These are phyloP conservation scores for Coniochaeta sp. DNA, from an alignment of 2,329 filamentous ascomycete genomes.

Conservation along the genomic window DNA sequence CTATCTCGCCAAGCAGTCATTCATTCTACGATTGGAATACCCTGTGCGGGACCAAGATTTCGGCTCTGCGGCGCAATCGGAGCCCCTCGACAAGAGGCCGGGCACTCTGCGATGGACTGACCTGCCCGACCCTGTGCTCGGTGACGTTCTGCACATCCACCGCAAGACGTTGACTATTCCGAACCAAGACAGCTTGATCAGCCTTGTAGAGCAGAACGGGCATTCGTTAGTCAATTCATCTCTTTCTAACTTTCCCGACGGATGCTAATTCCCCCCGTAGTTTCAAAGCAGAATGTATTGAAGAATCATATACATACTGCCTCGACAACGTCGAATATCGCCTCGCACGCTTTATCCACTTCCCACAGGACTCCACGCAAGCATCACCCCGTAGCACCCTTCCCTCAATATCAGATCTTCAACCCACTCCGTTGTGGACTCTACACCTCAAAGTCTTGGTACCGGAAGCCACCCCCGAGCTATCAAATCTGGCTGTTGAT, in stretches of 20 bases:
- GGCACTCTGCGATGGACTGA: constrained; percentile 52
- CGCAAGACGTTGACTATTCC: constrained; percentile 51
- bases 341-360: constrained; percentile 39
- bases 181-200: constrained; percentile 39
- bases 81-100: constrained; percentile 28
- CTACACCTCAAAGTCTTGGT: constrained; percentile 47
- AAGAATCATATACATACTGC: constrained; percentile 47
- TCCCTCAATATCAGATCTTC: constrained; percentile 33
- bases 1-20: constrained; percentile 49
- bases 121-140: constrained; percentile 48
- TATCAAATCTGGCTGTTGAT: constrained; percentile 47
- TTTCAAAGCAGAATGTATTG: constrained; percentile 44
- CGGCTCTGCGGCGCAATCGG: background rate
- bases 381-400: constrained; percentile 19
- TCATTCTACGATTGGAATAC: constrained; percentile 47
- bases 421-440: constrained; percentile 46
- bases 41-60: constrained; percentile 37
- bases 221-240: constrained; percentile 34
- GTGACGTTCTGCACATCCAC: constrained; percentile 31
- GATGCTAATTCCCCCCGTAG: constrained; percentile 20
- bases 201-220: constrained; percentile 42
- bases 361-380: constrained; percentile 16
- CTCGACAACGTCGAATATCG: constrained; percentile 47
- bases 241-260: background rate
- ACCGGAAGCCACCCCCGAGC: constrained; percentile 49